These are phyloP conservation scores for Eucalyptus pumila DNA, from an alignment of 345 rosid genomes.

Conservation along the genomic window DNA sequence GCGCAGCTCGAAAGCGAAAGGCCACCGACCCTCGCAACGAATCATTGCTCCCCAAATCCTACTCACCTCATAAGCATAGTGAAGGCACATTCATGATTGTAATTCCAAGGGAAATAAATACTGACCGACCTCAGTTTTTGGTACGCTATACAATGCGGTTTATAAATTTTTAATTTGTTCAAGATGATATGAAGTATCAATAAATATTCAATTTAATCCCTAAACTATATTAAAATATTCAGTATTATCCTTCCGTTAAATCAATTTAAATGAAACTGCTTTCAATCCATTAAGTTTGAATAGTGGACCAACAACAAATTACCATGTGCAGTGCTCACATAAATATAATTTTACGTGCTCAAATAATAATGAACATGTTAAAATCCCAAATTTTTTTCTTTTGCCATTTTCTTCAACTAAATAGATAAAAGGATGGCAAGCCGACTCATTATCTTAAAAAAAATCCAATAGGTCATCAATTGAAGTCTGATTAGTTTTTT, in stretches of 20 bases:
- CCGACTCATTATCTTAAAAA: background rate
- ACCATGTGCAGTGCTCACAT: fast-evolving
- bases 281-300: background rate
- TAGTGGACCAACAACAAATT: fast-evolving
- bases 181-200: fast-evolving
- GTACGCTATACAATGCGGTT: fast-evolving
- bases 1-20: background rate
- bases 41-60: background rate
- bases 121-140: too few relatives aligned
- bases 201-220: fast-evolving
- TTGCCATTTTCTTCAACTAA: fast-evolving
- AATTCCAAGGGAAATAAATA: background rate
- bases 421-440: background rate
- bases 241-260: fast-evolving
- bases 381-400: background rate
- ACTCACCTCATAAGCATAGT: background rate
- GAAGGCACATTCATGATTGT: background rate
- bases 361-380: background rate
- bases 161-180: too few relatives aligned
- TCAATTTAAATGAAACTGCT: background rate
- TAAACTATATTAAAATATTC: fast-evolving
- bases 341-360: fast-evolving
- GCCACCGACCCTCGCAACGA: background rate
- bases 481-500: background rate
- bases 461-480: background rate